Evolutionary conservation across 1,139 yeast species (phyloP), one percentile per base, ranked within the genome.

Genomic region (Debaryomyces fabryi): DNA sequence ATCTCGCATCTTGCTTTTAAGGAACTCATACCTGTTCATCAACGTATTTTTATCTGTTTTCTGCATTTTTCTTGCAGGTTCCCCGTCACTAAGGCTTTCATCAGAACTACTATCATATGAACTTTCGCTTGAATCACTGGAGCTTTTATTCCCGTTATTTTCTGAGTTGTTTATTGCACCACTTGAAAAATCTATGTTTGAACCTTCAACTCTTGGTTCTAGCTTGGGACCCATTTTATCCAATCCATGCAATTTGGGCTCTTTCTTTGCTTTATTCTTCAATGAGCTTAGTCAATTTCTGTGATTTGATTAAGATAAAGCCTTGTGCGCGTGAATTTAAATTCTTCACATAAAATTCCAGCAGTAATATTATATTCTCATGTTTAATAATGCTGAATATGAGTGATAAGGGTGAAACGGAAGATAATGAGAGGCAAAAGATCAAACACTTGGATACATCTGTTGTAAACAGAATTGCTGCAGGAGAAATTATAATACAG

Each of bases 401-500:
- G 23, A 16, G 3, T 9, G 35, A 27, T 29, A 21, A 6, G 12
- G 23, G 35, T n/a, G 16, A 15, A 6, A 13, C 34, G 21, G 8
- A 24, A 2, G 43, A 40, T 3, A n/a, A n/a, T 12, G 27, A 6
- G 10, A 21, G 27, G 42, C 24, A 42, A 46, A 44, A 34, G 40
- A 71, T 70, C 39, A 61, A 71, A 58, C 75, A 79, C 45, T 76
- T 90, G 10, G 91, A 85, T 35, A 70, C 70, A 24, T 62, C 79
- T 3, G 98, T 92, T 30, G 88, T 95, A 46, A 92, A 90, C 64
- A 80, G 86, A 51, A 93, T 95, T 25, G 99, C 99, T 0, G 99
- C 99, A 1, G 99, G 99, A 0, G 99, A 95, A 69, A 90, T 95
- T 68, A 89, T 95, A 50, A 80, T 92, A 32, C 95, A 92, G 6